phyloP scores from a whole-genome alignment of 345 rosid species.

The Punica granatum region DNA sequence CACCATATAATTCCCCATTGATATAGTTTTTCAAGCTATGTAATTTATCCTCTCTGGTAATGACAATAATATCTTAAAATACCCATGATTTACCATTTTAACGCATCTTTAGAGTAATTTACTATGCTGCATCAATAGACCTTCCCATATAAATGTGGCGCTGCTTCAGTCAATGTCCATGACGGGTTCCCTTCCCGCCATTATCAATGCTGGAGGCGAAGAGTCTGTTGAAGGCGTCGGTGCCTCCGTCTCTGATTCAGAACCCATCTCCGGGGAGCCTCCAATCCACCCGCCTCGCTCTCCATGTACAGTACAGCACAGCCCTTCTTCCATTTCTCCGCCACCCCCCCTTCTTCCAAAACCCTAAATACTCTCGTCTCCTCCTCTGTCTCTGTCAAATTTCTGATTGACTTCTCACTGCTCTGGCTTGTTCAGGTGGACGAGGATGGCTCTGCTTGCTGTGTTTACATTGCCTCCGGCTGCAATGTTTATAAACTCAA shows the following conservation, averaged over 20 bases:
- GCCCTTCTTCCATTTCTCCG: neutral
- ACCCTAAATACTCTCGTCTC: neutral
- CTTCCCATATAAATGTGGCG: no score
- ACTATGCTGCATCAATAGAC: no score
- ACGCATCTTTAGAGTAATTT: no score
- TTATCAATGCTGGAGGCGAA: conserved; percentile 30
- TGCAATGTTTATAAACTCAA: conserved; percentile 41
- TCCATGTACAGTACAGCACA: conserved; percentile 29
- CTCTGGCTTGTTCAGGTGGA: conserved; percentile 22
- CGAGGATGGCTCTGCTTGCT: conserved; percentile 37
- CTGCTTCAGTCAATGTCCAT: no score
- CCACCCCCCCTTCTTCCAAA: neutral
- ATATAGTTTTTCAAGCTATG: no score
- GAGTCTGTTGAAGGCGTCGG: conserved; percentile 39
- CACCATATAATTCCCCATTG: no score
- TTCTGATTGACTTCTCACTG: neutral
- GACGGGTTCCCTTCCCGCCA: neutral
- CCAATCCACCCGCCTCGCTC: conserved; percentile 67
- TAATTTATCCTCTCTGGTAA: no score
- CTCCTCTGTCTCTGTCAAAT: neutral
- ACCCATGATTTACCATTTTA: no score
- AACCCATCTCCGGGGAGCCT: conserved; percentile 56
- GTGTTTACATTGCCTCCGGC: conserved; percentile 61
- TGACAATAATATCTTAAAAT: no score
- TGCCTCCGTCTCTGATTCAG: conserved; percentile 37